Evolutionary conservation across 2,329 filamentous ascomycete species (phyloP).

Genomic region (Cladophialophora bantiana): DNA sequence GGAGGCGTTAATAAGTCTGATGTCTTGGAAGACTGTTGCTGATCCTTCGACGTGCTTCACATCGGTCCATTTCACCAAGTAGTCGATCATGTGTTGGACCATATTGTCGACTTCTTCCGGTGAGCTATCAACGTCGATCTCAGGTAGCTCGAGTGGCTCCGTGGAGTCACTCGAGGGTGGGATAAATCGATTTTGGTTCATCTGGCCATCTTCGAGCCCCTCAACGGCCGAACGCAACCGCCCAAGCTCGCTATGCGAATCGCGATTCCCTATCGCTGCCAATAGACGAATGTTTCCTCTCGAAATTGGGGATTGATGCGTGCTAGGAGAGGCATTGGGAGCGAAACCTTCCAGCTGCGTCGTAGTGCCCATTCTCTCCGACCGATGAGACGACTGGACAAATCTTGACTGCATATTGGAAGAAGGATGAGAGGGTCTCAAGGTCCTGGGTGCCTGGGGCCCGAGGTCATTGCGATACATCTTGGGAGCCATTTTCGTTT

Average conservation of each 20-base stretch:
- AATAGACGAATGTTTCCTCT: constrained; percentile 4
- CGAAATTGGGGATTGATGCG: constrained; percentile 2
- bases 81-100: constrained; percentile 15
- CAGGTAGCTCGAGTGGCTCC: constrained; percentile 8
- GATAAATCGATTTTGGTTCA: constrained; percentile 6
- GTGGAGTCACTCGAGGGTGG: background rate
- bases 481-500: constrained; percentile 23
- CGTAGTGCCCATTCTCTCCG: background rate
- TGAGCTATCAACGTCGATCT: constrained; percentile 11
- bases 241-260: background rate
- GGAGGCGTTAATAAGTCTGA: constrained; percentile 20
- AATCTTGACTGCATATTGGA: background rate
- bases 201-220: background rate
- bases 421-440: background rate
- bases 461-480: background rate
- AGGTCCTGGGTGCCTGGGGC: background rate
- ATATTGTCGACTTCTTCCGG: constrained; percentile 8
- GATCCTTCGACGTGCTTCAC: constrained; percentile 3
- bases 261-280: background rate
- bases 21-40: constrained; percentile 24
- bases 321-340: background rate
- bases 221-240: background rate
- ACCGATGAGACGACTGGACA: background rate
- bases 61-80: constrained; percentile 24
- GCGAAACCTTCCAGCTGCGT: constrained; percentile 6